phyloP scores from a whole-genome alignment of 2,329 filamentous ascomycete species.

The Acrocalymma vagum region DNA sequence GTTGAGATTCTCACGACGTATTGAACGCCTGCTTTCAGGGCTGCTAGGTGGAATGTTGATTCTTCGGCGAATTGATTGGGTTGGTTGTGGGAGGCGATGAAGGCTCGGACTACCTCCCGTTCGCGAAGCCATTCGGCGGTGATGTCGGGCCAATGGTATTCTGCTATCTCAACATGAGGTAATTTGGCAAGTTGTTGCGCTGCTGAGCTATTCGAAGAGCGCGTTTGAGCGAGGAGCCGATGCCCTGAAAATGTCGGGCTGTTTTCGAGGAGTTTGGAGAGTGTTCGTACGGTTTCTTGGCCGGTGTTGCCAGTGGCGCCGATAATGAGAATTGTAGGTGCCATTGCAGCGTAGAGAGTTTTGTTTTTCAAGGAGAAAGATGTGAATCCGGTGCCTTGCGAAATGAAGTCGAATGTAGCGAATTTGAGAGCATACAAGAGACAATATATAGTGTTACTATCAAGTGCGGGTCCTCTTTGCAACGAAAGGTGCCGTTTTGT shows the following conservation, averaged over 20 bases:
- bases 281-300: conserved; percentile 12
- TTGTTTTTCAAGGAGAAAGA: too few relatives aligned
- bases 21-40: conserved; percentile 18
- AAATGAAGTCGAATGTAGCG: too few relatives aligned
- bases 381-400: too few relatives aligned
- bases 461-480: too few relatives aligned
- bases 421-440: too few relatives aligned
- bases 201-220: conserved; percentile 9
- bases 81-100: conserved; percentile 26
- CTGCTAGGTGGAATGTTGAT: conserved; percentile 20
- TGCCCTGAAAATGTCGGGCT: conserved; percentile 11
- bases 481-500: too few relatives aligned
- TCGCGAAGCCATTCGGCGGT: conserved; percentile 19
- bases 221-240: conserved; percentile 24
- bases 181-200: conserved; percentile 20
- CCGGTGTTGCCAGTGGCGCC: conserved; percentile 29
- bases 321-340: conserved; percentile 16
- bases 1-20: conserved; percentile 28
- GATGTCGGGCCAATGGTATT: conserved; percentile 21
- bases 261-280: conserved; percentile 16
- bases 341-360: conserved; percentile 10
- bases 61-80: conserved; percentile 28
- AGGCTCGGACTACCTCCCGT: conserved; percentile 15
- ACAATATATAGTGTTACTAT: too few relatives aligned
- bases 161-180: conserved; percentile 18